phyloP scores from a whole-genome alignment of 2,329 filamentous ascomycete genomes.

The Chalaropsis thielavioides region DNA sequence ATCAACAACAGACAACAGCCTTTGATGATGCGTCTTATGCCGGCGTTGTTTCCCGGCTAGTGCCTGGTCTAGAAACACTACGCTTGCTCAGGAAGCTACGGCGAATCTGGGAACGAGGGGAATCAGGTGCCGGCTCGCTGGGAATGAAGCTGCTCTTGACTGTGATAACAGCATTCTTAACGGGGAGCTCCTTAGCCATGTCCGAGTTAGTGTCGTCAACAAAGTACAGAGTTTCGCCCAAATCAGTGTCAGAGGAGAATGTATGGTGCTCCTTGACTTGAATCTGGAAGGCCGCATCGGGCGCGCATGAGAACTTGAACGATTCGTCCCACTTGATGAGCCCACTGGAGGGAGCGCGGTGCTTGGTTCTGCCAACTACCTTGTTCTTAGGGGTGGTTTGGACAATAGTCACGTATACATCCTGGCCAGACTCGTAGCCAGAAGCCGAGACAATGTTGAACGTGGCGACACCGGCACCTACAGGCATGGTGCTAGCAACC shows the following conservation, averaged over 20 bases:
- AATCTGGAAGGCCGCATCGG: slow-evolving; percentile 76
- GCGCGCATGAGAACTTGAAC: slow-evolving; percentile 62
- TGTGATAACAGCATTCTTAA: slow-evolving; percentile 58
- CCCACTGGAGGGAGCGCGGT: slow-evolving; percentile 58
- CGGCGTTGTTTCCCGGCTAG: slow-evolving; percentile 33
- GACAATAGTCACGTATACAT: slow-evolving; percentile 63
- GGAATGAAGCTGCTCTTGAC: slow-evolving; percentile 58
- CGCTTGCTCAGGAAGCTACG: slow-evolving; percentile 43
- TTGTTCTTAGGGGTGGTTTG: slow-evolving; percentile 57
- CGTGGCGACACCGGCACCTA: slow-evolving; percentile 58
- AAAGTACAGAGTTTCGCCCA: slow-evolving; percentile 81
- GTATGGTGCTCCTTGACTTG: slow-evolving; percentile 73
- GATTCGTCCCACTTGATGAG: slow-evolving; percentile 59
- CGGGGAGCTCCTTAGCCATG: slow-evolving; percentile 56
- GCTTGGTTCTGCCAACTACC: slow-evolving; percentile 81
- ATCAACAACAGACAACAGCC: slow-evolving; percentile 5
- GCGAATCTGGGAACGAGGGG: slow-evolving; percentile 34
- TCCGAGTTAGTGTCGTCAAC: slow-evolving; percentile 63
- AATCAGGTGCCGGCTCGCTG: slow-evolving; percentile 28
- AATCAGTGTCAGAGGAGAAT: slow-evolving; percentile 66
- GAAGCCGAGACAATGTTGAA: slow-evolving; percentile 68
- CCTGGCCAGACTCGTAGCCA: slow-evolving; percentile 60
- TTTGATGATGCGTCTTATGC: slow-evolving; percentile 1
- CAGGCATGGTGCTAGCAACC: slow-evolving; percentile 46
- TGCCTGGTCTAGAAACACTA: slow-evolving; percentile 19